Base-by-base conservation (phyloP, 441 rosid genomes). In the Corymbia calophylla region DNA sequence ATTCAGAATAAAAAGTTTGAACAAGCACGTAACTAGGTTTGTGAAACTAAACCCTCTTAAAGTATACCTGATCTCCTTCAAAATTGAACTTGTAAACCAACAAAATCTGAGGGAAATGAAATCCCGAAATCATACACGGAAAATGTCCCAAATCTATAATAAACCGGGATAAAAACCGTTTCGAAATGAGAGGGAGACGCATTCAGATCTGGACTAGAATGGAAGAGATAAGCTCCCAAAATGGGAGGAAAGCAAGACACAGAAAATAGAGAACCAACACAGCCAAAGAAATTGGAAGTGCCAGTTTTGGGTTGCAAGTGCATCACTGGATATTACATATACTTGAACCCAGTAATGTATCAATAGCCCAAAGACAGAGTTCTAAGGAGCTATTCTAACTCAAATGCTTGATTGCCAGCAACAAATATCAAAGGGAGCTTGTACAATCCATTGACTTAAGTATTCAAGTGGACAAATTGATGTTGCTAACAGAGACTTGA, bases 31-130 rank as follows among this genome's bases (percentile, higher is more conserved):
- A 25, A 58, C 8, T 23, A 58, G 13, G 64, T 3, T 21, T 58
- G 25, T 25, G n/a, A 58, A 14, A 10, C 29, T 1, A 5, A 58
- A 58, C 64, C n/a, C 25, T 25, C 64, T 9, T 14, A 58, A 58
- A 2, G 0, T 25, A 23, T 6, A 29, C 25, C n/a, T 0, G 0
- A 25, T 58, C 9, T 25, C 64, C n/a, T 58, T 58, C 0, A 4
- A 3, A 58, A 25, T 1, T 0, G 14, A 14, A 58, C 64, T 58
- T 58, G 10, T 25, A 12, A 12, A 58, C n/a, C 64, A 58, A 58
- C 64, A 58, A 58, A 21, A 58, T 58, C 64, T 29, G 4, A 58
- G 64, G 64, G 64, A 58, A 58, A 29, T 6, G n/a, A 25, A 58
- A 25, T 58, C n/a, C 64, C 64, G 3, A 58, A 9, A 58, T 25